A percentile compares a stretch with the other conserved stretches of the same genome.
phyloP scores from a whole-genome alignment of 2,329 filamentous ascomycete genomes.

The Fusarium tupiense region DNA sequence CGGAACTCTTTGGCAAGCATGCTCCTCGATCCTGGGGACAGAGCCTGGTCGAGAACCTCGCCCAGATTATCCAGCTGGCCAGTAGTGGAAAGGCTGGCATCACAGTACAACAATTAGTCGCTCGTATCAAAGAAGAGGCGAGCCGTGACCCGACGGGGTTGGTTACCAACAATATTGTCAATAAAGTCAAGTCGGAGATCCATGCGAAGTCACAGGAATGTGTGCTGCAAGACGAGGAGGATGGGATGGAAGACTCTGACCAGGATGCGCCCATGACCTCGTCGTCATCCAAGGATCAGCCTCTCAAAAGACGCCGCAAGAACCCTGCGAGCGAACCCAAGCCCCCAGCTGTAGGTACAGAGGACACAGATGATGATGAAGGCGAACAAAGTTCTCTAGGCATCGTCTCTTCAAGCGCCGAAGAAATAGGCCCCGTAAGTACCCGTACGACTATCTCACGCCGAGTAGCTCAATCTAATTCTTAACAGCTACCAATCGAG shows the following conservation, averaged over 20 bases:
- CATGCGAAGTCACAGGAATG: neutral
- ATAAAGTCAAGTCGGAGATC: neutral
- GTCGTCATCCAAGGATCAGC: neutral
- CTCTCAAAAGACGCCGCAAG: neutral
- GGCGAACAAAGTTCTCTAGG: neutral
- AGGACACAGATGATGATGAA: neutral
- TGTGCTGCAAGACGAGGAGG: neutral
- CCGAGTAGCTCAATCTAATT: neutral
- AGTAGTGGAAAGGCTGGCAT: neutral
- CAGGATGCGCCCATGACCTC: neutral
- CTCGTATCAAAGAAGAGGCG: neutral
- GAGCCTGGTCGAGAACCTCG: neutral
- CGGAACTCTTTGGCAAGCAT: neutral
- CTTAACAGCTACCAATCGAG: neutral
- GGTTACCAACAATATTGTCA: neutral
- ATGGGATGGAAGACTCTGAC: neutral
- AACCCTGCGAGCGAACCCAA: neutral
- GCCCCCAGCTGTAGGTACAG: rapidly evolving
- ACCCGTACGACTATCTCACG: rapidly evolving
- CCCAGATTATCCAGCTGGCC: neutral
- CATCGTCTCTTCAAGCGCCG: neutral
- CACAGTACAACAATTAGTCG: neutral
- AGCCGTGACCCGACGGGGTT: neutral
- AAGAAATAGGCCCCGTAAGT: neutral
- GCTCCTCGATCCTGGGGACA: neutral